phyloP scores from a whole-genome alignment of 1,139 yeast species.

The Suhomyces yuchorum region DNA sequence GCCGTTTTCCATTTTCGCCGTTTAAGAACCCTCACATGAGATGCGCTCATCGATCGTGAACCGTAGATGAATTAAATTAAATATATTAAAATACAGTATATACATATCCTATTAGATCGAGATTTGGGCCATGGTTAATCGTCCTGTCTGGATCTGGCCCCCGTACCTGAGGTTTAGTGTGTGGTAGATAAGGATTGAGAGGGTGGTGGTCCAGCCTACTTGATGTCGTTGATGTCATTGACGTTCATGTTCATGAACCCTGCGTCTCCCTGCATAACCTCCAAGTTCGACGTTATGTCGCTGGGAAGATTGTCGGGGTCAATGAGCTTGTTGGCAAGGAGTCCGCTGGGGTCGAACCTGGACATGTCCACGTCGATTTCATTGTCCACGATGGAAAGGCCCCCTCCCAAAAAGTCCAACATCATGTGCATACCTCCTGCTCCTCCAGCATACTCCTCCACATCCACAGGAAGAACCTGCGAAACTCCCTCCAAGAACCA shows the following conservation, averaged over 20 bases:
- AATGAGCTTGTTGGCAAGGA: conserved; percentile 44
- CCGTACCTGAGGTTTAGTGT: too few relatives aligned
- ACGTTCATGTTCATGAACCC: conserved; percentile 37
- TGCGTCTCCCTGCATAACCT: conserved; percentile 48
- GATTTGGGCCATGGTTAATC: too few relatives aligned
- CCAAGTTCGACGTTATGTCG: conserved; percentile 51
- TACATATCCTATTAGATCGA: not conserved
- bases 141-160: too few relatives aligned
- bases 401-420: conserved; percentile 83
- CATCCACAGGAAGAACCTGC: conserved; percentile 80
- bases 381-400: conserved; percentile 51
- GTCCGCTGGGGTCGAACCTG: conserved; percentile 46
- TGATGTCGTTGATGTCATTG: conserved; percentile 14
- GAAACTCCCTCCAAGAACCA: conserved; percentile 96
- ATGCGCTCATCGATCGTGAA: not conserved
- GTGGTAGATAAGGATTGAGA: too few relatives aligned
- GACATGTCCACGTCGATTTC: conserved; percentile 44
- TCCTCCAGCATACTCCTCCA: conserved; percentile 81
- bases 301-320: conserved; percentile 62
- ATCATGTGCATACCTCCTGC: conserved; percentile 89
- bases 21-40: not conserved
- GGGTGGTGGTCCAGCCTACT: too few relatives aligned
- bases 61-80: not conserved
- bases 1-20: too few relatives aligned
- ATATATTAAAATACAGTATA: not conserved